Conservation (phyloP, 2,329 filamentous ascomycete genomes). For the Dichotomopilus funicola region DNA sequence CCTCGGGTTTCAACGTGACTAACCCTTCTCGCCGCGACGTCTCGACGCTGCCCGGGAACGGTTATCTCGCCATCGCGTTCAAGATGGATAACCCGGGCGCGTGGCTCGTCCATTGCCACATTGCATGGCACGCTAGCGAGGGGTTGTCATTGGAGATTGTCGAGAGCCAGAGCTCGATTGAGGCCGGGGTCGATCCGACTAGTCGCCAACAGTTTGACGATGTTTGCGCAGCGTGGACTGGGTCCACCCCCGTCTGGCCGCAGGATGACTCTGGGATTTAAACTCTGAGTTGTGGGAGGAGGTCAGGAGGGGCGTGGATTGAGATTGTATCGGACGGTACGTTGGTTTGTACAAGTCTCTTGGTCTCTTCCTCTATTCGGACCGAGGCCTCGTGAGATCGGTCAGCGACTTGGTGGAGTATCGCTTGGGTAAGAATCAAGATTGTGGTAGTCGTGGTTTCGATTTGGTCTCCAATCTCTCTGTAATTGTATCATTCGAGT, state of each 20-base stretch:
- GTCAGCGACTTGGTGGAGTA: no score
- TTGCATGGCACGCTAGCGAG: conserved; percentile 42
- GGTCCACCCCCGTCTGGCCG: conserved; percentile 1
- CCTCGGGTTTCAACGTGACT: conserved; percentile 16
- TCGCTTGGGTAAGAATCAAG: no score
- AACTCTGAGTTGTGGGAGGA: not conserved
- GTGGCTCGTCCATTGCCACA: conserved; percentile 44
- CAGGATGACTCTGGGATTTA: conserved; percentile 18
- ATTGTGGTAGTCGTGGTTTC: no score
- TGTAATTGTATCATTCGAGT: no score
- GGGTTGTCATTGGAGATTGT: conserved; percentile 48
- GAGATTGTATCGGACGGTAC: no score
- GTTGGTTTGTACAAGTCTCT: not conserved
- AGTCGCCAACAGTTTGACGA: conserved; percentile 6
- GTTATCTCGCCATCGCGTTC: conserved; percentile 45
- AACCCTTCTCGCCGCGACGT: conserved; percentile 46
- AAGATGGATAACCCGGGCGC: conserved; percentile 46
- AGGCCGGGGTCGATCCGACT: not conserved
- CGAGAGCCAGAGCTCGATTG: conserved; percentile 11
- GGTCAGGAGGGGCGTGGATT: not conserved
- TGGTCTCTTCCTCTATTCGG: not conserved
- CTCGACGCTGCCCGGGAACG: conserved; percentile 37
- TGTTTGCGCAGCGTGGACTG: conserved; percentile 7
- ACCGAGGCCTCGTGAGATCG: no score
- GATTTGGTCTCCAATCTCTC: no score